These are phyloP conservation scores for Aphanomyces euteiches DNA, from an alignment of 352 stramenopile genomes.

Conservation along the genomic window DNA sequence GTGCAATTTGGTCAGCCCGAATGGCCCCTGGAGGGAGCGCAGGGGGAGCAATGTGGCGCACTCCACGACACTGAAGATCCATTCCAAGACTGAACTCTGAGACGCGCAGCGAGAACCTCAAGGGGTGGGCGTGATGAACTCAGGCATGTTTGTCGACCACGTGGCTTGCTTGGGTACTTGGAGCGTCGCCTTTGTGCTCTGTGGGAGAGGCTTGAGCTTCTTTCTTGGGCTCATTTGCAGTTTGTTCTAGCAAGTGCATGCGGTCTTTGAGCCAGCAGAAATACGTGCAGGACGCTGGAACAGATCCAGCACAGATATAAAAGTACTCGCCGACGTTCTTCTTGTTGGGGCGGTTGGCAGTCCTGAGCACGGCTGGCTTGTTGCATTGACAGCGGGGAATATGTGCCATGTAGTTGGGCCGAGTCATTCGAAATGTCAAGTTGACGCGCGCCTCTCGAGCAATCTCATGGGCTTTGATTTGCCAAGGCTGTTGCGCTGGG, in stretches of 20 bases:
- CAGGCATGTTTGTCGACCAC: too few relatives aligned
- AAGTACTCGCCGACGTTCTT: constrained; percentile 16
- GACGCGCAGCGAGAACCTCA: too few relatives aligned
- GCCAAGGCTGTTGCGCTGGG: constrained; percentile 4
- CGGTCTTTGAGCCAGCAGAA: constrained; percentile 25
- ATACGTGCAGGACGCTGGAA: constrained; percentile 12
- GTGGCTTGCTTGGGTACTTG: too few relatives aligned
- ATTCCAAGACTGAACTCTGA: too few relatives aligned
- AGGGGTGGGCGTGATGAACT: too few relatives aligned
- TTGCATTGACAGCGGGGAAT: constrained; percentile 6
- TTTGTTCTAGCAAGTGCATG: not conserved
- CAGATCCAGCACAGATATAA: constrained; percentile 22
- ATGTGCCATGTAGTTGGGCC: constrained; percentile 1
- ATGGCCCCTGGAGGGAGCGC: too few relatives aligned
- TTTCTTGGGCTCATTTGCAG: too few relatives aligned
- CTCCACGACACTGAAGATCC: too few relatives aligned
- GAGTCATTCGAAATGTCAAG: constrained; percentile 25
- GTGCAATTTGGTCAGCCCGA: too few relatives aligned
- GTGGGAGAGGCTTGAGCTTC: too few relatives aligned
- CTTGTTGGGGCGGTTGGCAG: constrained; percentile 9
- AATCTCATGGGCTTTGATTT: constrained; percentile 6
- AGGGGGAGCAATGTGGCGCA: too few relatives aligned
- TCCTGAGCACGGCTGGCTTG: constrained; percentile 14
- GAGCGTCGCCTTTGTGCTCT: too few relatives aligned
- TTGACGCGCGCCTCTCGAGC: constrained; percentile 16